Evolutionary conservation across 805 yeast genomes (phyloP).

Genomic region (Kuraishia molischiana): DNA sequence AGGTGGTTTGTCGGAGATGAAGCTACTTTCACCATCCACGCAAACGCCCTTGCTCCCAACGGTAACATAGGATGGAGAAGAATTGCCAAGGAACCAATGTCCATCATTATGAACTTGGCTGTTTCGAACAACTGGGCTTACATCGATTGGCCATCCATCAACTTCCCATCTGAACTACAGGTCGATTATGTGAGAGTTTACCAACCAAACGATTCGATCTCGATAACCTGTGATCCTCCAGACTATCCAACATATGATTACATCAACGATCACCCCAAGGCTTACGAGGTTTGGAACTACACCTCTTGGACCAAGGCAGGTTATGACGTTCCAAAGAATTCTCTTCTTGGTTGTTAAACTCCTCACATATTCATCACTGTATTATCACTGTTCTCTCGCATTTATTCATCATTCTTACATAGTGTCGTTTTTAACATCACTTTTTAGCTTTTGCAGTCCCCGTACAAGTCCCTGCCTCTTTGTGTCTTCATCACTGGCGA

Average conservation of each 20-base stretch:
- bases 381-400: too few species aligned
- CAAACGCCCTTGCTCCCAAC: conserved; percentile 75
- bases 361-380: too few species aligned
- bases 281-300: conserved; percentile 58
- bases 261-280: conserved; percentile 58
- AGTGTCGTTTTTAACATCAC: too few species aligned
- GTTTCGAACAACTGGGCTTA: conserved; percentile 89
- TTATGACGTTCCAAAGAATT: conserved; percentile 56
- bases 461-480: too few species aligned
- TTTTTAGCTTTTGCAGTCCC: too few species aligned
- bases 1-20: conserved; percentile 80
- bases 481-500: not conserved
- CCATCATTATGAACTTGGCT: conserved; percentile 80
- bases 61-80: conserved; percentile 84
- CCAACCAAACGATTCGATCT: conserved; percentile 60
- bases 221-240: conserved; percentile 76
- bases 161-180: conserved; percentile 69
- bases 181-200: conserved; percentile 88
- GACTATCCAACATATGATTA: conserved; percentile 83
- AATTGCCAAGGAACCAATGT: conserved; percentile 88
- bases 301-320: conserved; percentile 77
- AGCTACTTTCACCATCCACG: conserved; percentile 66
- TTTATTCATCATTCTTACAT: too few species aligned
- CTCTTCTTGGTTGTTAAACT: conserved; percentile 24
- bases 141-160: conserved; percentile 77